Base-by-base conservation (phyloP, 305 asterid genomes). In the Fraxinus sp. region DNA sequence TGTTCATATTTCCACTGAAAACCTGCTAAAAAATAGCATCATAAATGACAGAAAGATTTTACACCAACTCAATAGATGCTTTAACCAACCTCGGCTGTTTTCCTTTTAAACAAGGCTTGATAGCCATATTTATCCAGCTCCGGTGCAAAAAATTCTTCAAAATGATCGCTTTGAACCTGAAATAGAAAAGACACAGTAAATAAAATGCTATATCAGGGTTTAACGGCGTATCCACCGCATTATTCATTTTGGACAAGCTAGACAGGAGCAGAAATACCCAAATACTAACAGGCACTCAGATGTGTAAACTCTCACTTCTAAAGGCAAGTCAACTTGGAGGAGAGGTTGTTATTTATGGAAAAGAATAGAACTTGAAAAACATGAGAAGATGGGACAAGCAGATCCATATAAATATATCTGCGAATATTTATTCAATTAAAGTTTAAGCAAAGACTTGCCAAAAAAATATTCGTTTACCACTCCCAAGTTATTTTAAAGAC, bases 61-160 rank as follows among this genome's bases (percentile, higher is more conserved):
- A 75, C 30, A 5, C 55, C 79, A 71, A 78, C 39, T 41, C 78
- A 46, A 81, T 71, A 76, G 52, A 74, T 32, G 70, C 24, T 80
- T 79, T 68, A 66, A 86, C 95, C 79, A 84, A 97, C 99, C 98
- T 94, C 98, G 7, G 96, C 87, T 4, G 98, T 93, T 84, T 88
- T 94, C 82, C 88, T 88, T 89, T 92, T 97, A 82, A 90, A 97
- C 49, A 93, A 84, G 84, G 96, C 96, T 84, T 97, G 95, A 83
- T 97, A 97, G n/a, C 99, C 99, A 90, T 94, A 97, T 81, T 97
- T 97, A 85, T 93, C 99, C 88, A 97, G 90, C 91, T 97, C 99
- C n/a, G 97, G 98, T 22, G 93, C 93, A 26, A 94, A 94, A 87
- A 91, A 97, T 84, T 97, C 97, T 86, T 94, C 96, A 81, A 92